Evolutionary conservation across 1,139 yeast genomes (phyloP), one percentile per base, ranked within the genome.

Genomic region (Debaryomyces udenii): DNA sequence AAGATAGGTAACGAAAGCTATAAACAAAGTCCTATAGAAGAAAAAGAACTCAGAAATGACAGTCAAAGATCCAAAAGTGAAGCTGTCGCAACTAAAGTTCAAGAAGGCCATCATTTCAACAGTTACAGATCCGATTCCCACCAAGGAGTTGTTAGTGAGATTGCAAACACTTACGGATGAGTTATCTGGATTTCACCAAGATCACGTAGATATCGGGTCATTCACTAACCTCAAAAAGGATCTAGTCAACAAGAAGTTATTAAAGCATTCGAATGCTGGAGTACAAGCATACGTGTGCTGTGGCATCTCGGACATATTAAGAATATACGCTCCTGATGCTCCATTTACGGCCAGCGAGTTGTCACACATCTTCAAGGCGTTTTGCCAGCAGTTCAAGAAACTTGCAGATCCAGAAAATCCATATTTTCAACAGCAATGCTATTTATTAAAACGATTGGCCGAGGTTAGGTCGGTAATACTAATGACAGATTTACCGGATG

Each of bases 271-370:
- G 39, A 89, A 88, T 53, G 50, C 62, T 3, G 95, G 95, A 3
- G 82, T 90, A 3, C 86, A 83, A 50, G 82, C 91, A 0, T 80
- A 74, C 45, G 76, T 78, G 2, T 83, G 94, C 13, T 85, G 96
- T 55, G 82, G 94, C 47, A 52, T 90, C 9, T 76, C 91, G 3
- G 96, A 90, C 58, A 69, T 91, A 10, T 63, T 91, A 32, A 73
- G 96, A 45, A 63, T 90, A 9, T 84, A 75, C 57, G 97, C 96
- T 0, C 97, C 97, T 0, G 88, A 90, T 61, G 96, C 97, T 4
- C 97, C 98, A 5, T 90, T 77, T 61, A 80, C 87, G 2, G 81
- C 81, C 27, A 51, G 66, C 1, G 84, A 86, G 48, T 65, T 90
- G 24, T 68, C 81, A 1, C 80, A 74, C 22, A 71, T 84, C n/a